Evolutionary conservation across 805 yeast species (phyloP).

Genomic region (Ogataea philodendri): DNA sequence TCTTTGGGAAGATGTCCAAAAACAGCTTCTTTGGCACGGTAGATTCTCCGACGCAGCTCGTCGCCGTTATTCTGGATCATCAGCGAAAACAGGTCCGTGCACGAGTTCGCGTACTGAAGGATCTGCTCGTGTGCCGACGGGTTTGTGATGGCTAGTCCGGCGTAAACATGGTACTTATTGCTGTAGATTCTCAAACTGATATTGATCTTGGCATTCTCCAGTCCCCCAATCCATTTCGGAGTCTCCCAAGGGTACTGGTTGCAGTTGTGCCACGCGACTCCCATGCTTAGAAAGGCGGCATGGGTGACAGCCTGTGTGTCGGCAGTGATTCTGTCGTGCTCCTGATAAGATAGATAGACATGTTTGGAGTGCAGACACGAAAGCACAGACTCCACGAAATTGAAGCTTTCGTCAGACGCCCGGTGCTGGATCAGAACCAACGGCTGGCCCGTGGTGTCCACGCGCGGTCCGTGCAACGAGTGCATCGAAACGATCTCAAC

Average conservation of each 20-base stretch:
- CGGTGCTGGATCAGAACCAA: slow-evolving; percentile 80
- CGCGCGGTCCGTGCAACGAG: slow-evolving; percentile 92
- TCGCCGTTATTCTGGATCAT: slow-evolving; percentile 69
- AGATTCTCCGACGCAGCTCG: slow-evolving; percentile 57
- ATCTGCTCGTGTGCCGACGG: slow-evolving; percentile 93
- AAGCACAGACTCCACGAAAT: slow-evolving; percentile 61
- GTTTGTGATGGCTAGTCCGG: slow-evolving; percentile 93
- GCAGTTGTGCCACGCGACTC: slow-evolving; percentile 85
- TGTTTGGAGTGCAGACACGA: slow-evolving; percentile 74
- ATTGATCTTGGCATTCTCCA: slow-evolving; percentile 94
- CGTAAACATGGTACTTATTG: slow-evolving; percentile 97
- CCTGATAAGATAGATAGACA: slow-evolving; percentile 76
- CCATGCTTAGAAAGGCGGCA: slow-evolving; percentile 96
- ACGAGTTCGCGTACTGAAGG: slow-evolving; percentile 81
- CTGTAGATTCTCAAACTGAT: slow-evolving; percentile 87
- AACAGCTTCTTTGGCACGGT: slow-evolving; percentile 68
- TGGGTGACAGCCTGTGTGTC: slow-evolving; percentile 99
- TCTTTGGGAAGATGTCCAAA: slow-evolving; percentile 62
- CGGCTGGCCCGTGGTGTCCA: slow-evolving; percentile 88
- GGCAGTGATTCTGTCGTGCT: slow-evolving; percentile 94
- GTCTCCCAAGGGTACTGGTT: slow-evolving; percentile 91
- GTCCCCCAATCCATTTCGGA: slow-evolving; percentile 85
- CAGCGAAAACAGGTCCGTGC: slow-evolving; percentile 76
- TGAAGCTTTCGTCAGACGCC: slow-evolving; percentile 51
- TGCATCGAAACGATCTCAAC: slow-evolving; percentile 83